Base-by-base conservation (phyloP, 495 filamentous ascomycete genomes). In the Penicillium desertorum region DNA sequence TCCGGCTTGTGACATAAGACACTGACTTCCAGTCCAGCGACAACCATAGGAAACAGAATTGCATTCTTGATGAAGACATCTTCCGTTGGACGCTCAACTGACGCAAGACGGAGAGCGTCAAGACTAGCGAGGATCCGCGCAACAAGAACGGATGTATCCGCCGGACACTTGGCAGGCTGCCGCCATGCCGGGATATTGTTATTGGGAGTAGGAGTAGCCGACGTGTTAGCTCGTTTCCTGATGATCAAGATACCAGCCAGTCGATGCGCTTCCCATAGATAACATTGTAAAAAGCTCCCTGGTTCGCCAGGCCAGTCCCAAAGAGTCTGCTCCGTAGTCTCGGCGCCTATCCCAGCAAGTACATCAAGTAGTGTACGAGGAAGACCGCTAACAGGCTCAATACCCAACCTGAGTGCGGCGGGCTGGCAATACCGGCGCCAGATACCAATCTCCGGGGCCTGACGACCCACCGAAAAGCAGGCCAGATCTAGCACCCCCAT, bases 401-500 rank as follows among this genome's bases (percentile, higher is more conserved):
- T 46, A 14, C 60, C 61, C 5, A 42, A 32, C 49, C 47, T 58
- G 10, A 53, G 56, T 25, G 20, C 43, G n/a, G 42, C 51, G 10
- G 55, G 45, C 14, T 65, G 68, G 20, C 70, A 72, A 27, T 71
- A 65, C 4, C 61, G 59, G 14, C 66, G 56, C 72, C 71, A 74
- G 46, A 76, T 64, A 4, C 68, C 68, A 16, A 76, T 61, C 8
- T 39, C 39, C 4, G 70, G 60, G 30, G 45, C 65, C 25, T 65
- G 68, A 6, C 71, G 68, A 14, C 71, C 72, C 12, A 76, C 30
- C 0, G 66, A 49, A 37, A 74, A 68, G 2, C 62, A 66, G 0
- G 67, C 64, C 1, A 76, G 49, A 37, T 76, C 72, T 68, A 76
- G 70, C 0, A 74, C 61, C 0, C 72, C 71, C 72, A 76, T 74